These are phyloP conservation scores for Pythium apleroticum DNA, from an alignment of 352 stramenopile genomes.

Conservation along the genomic window DNA sequence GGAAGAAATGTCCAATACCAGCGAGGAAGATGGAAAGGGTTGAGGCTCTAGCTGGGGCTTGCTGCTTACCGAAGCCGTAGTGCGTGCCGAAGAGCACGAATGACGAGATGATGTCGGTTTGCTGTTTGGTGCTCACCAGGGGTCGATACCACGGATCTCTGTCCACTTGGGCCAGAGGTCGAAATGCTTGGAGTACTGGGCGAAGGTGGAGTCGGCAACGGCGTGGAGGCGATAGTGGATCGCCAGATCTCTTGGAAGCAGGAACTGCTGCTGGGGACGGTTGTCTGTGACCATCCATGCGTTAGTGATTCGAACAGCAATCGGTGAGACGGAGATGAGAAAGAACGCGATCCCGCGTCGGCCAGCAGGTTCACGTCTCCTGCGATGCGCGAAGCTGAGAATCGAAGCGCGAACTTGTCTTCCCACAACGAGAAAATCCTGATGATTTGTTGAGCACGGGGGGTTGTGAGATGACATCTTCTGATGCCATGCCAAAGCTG, in stretches of 20 bases:
- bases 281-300: slow-evolving; percentile 1
- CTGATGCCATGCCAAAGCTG: slow-evolving; percentile 5
- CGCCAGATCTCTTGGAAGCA: slow-evolving; percentile 9
- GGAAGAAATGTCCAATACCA: too few relatives aligned
- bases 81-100: too few relatives aligned
- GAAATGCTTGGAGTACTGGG: slow-evolving; percentile 11
- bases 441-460: slow-evolving; percentile 10
- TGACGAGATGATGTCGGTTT: too few relatives aligned
- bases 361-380: neutral
- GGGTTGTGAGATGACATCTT: neutral
- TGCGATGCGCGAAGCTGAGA: slow-evolving; percentile 2
- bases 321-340: neutral
- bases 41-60: too few relatives aligned
- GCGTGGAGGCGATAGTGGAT: slow-evolving; percentile 2
- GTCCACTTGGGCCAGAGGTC: too few relatives aligned
- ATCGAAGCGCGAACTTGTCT: neutral
- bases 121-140: too few relatives aligned
- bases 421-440: slow-evolving; percentile 9
- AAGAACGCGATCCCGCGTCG: slow-evolving; percentile 9
- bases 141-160: too few relatives aligned
- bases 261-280: neutral
- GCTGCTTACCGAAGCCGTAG: too few relatives aligned
- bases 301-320: slow-evolving; percentile 4
- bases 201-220: slow-evolving; percentile 17
- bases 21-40: too few relatives aligned